Conservation (phyloP, 495 filamentous ascomycete species). For the Pseudevernia furfuracea region DNA sequence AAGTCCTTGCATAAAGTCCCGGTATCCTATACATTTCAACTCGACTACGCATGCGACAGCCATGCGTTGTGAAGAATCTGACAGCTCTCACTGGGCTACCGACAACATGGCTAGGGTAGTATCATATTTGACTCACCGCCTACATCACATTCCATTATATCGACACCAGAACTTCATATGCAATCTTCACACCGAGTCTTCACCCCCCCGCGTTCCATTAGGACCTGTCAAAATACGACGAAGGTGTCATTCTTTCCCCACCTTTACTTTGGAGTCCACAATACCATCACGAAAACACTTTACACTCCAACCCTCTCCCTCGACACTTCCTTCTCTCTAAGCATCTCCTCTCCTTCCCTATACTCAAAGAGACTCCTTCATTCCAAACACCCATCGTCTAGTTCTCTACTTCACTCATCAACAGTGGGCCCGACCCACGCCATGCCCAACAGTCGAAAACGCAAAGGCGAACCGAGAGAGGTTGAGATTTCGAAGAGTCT, state of each 20-base stretch:
- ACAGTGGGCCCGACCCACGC: background rate
- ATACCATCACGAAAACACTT: background rate
- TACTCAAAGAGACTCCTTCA: background rate
- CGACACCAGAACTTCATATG: background rate
- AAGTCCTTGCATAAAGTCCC: background rate
- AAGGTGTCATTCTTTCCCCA: background rate
- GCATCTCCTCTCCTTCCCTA: background rate
- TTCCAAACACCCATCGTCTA: background rate
- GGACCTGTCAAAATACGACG: background rate
- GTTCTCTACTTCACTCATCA: background rate
- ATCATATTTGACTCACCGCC: background rate
- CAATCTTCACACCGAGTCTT: background rate
- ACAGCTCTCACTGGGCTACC: background rate
- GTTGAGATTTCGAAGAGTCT: slow-evolving; percentile 73
- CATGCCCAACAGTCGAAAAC: background rate
- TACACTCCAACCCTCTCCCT: background rate
- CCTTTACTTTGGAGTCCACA: background rate
- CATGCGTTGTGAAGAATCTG: background rate
- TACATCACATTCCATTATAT: background rate
- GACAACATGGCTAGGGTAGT: background rate
- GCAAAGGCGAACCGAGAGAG: slow-evolving; percentile 36
- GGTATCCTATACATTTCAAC: background rate
- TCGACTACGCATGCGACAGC: background rate
- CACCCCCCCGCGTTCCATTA: background rate
- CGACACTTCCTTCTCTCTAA: background rate